phyloP scores from a whole-genome alignment of 1,139 yeast species.

The Candida sp. region DNA sequence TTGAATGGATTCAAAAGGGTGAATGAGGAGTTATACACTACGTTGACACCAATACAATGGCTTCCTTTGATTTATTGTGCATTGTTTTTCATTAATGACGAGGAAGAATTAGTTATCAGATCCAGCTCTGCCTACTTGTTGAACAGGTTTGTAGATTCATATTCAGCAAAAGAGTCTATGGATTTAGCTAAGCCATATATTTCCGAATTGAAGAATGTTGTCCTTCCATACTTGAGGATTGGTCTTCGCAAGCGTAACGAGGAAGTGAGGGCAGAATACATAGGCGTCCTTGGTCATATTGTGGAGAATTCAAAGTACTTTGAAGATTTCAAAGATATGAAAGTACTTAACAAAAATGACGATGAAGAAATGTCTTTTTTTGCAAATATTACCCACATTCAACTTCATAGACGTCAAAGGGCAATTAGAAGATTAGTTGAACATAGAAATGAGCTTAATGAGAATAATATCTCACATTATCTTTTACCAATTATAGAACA shows the following conservation, averaged over 20 bases:
- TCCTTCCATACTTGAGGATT: slow-evolving; percentile 63
- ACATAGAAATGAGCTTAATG: slow-evolving; percentile 41
- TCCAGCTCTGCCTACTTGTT: slow-evolving; percentile 71
- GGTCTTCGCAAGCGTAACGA: slow-evolving; percentile 69
- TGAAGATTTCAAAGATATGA: slow-evolving; percentile 65
- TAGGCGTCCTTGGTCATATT: slow-evolving; percentile 61
- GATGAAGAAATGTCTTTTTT: slow-evolving; percentile 90
- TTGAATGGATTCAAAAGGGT: slow-evolving; percentile 64
- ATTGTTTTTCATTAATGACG: slow-evolving; percentile 72
- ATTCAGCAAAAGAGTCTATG: slow-evolving; percentile 28
- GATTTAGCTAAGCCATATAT: slow-evolving; percentile 36
- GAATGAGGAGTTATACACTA: slow-evolving; percentile 50
- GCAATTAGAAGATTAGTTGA: slow-evolving; percentile 63
- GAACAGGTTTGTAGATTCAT: slow-evolving; percentile 62
- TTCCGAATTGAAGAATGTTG: slow-evolving; percentile 46
- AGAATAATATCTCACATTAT: slow-evolving; percentile 70
- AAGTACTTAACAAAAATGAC: slow-evolving; percentile 54
- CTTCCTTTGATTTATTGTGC: slow-evolving; percentile 67
- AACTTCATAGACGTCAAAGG: slow-evolving; percentile 79
- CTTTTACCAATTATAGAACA: slow-evolving; percentile 83
- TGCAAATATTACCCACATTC: slow-evolving; percentile 77
- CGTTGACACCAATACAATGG: slow-evolving; percentile 65
- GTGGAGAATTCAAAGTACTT: slow-evolving; percentile 51
- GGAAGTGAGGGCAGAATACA: slow-evolving; percentile 66
- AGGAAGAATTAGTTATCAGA: slow-evolving; percentile 77